A percentile compares a stretch with the other conserved stretches of the same genome.
phyloP scores from a whole-genome alignment of 257 asterid species.

The Plantago major region DNA sequence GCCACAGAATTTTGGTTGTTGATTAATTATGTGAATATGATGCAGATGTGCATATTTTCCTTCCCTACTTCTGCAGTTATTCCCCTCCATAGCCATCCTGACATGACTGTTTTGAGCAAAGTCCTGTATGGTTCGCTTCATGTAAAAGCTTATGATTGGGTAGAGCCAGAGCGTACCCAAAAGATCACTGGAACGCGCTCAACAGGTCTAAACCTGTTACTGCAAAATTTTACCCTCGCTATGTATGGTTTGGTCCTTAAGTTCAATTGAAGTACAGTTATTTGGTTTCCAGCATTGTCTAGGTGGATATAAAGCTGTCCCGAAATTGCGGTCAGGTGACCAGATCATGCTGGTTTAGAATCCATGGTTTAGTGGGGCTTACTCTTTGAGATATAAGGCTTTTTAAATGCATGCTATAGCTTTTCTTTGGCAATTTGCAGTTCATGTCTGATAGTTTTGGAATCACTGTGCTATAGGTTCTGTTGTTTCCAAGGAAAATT shows the following conservation, averaged over 20 bases:
- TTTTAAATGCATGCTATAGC: too few species aligned
- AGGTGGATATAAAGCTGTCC: too few species aligned
- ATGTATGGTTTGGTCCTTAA: not conserved
- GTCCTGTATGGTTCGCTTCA: conserved; percentile 92
- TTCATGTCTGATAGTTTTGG: too few species aligned
- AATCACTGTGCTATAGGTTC: too few species aligned
- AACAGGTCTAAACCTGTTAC: conserved; percentile 46
- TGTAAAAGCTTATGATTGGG: conserved; percentile 93
- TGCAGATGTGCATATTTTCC: conserved; percentile 96
- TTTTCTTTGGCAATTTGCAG: too few species aligned
- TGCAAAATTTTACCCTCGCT: not conserved
- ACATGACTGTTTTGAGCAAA: conserved; percentile 95
- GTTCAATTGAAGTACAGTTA: not conserved
- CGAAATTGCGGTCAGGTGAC: too few species aligned
- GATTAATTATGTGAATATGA: conserved; percentile 25
- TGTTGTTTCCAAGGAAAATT: too few species aligned
- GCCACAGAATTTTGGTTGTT: conserved; percentile 19
- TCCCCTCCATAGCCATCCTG: conserved; percentile 97
- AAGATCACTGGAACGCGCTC: conserved; percentile 45
- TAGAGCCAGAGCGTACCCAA: conserved; percentile 66
- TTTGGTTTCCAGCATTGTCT: too few species aligned
- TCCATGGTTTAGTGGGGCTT: too few species aligned
- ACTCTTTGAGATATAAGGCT: too few species aligned
- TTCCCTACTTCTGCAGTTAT: conserved; percentile 92
- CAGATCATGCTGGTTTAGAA: too few species aligned